phyloP scores from a whole-genome alignment of 768 basidiomycete genomes.

The Mycena pura region DNA sequence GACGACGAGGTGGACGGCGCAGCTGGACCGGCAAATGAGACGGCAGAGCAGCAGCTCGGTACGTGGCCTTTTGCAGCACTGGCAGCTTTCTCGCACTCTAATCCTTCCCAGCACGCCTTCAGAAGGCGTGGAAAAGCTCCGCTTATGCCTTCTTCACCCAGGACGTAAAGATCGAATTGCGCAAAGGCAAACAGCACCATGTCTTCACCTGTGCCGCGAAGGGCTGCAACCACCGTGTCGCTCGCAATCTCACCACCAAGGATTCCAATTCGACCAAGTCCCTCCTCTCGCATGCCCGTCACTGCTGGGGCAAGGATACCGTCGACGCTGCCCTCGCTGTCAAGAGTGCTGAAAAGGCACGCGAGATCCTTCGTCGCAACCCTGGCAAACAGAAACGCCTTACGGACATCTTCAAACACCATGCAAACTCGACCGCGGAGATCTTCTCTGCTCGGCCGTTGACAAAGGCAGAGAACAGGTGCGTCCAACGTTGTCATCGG shows the following conservation, averaged over 20 bases:
- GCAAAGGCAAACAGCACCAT: not conserved
- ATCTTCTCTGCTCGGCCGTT: constrained; percentile 32
- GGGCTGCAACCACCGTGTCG: not conserved
- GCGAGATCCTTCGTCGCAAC: too few species aligned
- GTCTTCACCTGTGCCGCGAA: not conserved
- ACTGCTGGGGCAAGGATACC: not conserved
- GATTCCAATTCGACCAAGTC: not conserved
- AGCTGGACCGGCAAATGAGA: too few species aligned
- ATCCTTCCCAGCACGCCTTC: too few species aligned
- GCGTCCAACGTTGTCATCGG: not conserved
- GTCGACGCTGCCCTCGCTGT: not conserved
- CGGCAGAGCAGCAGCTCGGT: too few species aligned
- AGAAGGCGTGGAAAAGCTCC: too few species aligned
- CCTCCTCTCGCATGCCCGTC: not conserved
- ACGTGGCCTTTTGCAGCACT: too few species aligned
- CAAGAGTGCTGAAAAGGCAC: not conserved
- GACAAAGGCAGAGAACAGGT: constrained; percentile 32
- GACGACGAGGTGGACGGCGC: too few species aligned
- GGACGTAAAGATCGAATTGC: not conserved
- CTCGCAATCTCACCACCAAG: not conserved
- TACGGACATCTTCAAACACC: not conserved
- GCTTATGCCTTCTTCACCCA: not conserved
- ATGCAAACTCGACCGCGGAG: not conserved
- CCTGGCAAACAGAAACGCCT: not conserved
- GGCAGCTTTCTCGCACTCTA: too few species aligned